These are phyloP conservation scores for Aspergillus latus DNA, from an alignment of 2,329 filamentous ascomycete species.

Conservation along the genomic window DNA sequence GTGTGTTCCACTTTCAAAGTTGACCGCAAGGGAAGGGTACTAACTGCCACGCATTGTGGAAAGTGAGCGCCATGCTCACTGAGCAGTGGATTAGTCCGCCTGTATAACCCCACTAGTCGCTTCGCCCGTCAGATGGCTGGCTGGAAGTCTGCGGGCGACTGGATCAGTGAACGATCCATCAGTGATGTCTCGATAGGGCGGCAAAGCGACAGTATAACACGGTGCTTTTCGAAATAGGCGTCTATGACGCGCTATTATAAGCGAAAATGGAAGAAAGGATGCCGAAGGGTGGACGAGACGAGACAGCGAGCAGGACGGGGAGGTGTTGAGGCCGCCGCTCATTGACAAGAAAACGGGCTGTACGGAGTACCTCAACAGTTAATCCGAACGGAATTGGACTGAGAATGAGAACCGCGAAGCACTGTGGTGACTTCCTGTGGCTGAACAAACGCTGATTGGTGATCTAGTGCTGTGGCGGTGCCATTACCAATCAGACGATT, in stretches of 20 bases:
- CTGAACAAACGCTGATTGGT: conserved; percentile 13
- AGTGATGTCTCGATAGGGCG: conserved; percentile 28
- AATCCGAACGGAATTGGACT: neutral
- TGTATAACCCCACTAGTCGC: conserved; percentile 53
- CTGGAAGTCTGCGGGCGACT: conserved; percentile 50
- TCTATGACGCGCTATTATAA: conserved; percentile 10
- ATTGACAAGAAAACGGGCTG: conserved; percentile 24
- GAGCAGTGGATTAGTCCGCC: conserved; percentile 18
- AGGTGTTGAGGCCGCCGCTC: conserved; percentile 22
- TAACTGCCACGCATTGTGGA: conserved; percentile 55
- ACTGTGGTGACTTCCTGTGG: conserved; percentile 5
- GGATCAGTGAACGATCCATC: conserved; percentile 57
- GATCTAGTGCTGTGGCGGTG: conserved; percentile 19
- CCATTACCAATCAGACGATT: neutral
- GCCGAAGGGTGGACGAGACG: conserved; percentile 8
- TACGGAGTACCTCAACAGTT: neutral
- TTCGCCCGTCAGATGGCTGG: conserved; percentile 59
- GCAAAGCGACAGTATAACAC: conserved; percentile 17
- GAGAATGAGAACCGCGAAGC: neutral
- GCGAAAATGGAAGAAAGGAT: conserved; percentile 6
- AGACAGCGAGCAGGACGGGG: conserved; percentile 15
- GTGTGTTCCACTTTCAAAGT: conserved; percentile 14
- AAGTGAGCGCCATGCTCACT: conserved; percentile 46
- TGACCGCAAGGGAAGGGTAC: conserved; percentile 26
- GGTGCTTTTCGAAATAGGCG: conserved; percentile 13